Base-by-base conservation (phyloP, 441 rosid species). In the Gossypium laxum region DNA sequence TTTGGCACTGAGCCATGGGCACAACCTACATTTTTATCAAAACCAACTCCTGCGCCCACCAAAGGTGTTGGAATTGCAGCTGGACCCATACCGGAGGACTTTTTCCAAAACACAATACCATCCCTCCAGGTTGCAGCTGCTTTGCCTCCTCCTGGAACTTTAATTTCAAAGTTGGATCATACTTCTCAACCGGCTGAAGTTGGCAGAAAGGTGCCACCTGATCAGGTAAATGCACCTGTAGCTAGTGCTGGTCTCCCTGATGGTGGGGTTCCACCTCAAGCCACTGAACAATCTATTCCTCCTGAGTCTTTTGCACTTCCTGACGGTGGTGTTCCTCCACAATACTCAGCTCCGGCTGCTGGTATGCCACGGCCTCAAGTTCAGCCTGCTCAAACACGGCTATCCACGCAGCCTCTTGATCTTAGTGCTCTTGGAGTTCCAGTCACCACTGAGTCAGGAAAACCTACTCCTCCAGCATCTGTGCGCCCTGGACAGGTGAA, bases 401-500 rank as follows among this genome's bases (percentile, higher is more conserved):
- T 84, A 61, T 84, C 90, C 59, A 75, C 88, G 0, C 93, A 89
- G 70, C 97, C 98, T 76, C 97, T 94, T 77, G 98, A 92, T 84
- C 97, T 94, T 71, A 94, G 96, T 61, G 83, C 81, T 43, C 99
- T 94, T 61, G 97, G 98, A 76, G 93, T 85, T 74, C 79, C 87
- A 63, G 81, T 81, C 77, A 74, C 91, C 30, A 78, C 62, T 19
- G 91, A 91, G 76, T 82, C 92, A 38, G 91, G 83, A 72, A 94
- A 92, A 76, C 84, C 91, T 72, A 62, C 84, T 60, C 77, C 85
- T 22, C 92, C 92, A 32, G 70, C 84, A 59, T 71, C 92, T 17
- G 97, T 94, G 78, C 88, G 96, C 55, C 98, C 97, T 70, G 99
- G 99, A 75, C 98, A 92, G 97, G 99, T 91, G 58, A 80, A 74